Conservation (phyloP, 768 basidiomycete genomes). For the Mycena belliarum region DNA sequence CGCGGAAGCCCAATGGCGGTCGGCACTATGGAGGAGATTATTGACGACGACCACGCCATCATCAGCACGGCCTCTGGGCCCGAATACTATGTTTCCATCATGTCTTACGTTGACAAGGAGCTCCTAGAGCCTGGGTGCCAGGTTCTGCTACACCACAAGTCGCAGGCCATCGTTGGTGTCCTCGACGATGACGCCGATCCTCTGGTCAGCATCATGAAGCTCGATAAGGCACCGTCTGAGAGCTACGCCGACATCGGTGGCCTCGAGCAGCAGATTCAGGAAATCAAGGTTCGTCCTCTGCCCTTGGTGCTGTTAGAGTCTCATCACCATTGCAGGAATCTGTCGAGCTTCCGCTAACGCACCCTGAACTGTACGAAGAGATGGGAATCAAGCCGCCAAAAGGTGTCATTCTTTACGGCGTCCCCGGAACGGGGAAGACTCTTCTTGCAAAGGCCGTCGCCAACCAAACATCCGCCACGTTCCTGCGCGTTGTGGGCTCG, state of each 20-base stretch:
- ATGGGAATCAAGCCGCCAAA: conserved; percentile 99
- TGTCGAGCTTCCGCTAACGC: conserved; percentile 94
- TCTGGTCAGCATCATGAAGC: conserved; percentile 96
- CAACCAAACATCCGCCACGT: conserved; percentile 97
- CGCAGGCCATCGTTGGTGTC: conserved; percentile 91
- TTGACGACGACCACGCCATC: conserved; percentile 99
- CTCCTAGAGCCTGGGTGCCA: conserved; percentile 94
- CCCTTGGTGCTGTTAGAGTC: neutral
- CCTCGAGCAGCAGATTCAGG: conserved; percentile 94
- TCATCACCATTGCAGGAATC: conserved; percentile 70
- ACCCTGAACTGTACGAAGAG: conserved; percentile 98
- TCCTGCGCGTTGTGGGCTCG: conserved; percentile 95
- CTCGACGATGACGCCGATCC: conserved; percentile 95
- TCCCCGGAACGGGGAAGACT: conserved; percentile 98
- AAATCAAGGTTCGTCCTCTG: conserved; percentile 77
- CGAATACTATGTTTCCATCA: conserved; percentile 95
- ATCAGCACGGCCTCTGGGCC: conserved; percentile 93
- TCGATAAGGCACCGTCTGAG: conserved; percentile 98
- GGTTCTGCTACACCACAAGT: conserved; percentile 95
- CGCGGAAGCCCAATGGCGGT: conserved; percentile 98
- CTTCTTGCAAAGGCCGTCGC: conserved; percentile 96
- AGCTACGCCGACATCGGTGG: conserved; percentile 99
- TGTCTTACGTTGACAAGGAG: conserved; percentile 99
- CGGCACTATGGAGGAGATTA: conserved; percentile 95
- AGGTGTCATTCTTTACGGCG: conserved; percentile 98